Percentiles rank a stretch among this genome's conserved stretches.
Evolutionary conservation across 225 moss, liverwort and hornwort species (phyloP).

Genomic region (Anthoceros angustus): DNA sequence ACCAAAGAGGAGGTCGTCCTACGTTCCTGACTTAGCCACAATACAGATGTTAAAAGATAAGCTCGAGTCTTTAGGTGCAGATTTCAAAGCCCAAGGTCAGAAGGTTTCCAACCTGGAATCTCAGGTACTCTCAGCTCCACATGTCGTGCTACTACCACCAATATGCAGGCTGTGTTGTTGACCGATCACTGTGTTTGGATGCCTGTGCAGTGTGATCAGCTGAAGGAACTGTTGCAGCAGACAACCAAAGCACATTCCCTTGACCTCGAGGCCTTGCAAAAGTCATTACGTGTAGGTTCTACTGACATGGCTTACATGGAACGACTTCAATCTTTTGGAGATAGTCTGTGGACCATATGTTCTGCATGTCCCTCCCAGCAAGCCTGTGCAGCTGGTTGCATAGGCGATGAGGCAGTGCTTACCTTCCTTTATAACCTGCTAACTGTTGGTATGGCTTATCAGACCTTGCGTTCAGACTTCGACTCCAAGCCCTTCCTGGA

Average conservation of each 20-base stretch:
- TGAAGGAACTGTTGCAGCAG: conserved; percentile 46
- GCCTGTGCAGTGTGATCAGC: conserved; percentile 36
- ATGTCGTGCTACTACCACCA: no score
- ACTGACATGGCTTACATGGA: no score
- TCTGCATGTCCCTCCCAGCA: no score
- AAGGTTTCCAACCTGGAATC: not conserved
- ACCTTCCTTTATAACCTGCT: not conserved
- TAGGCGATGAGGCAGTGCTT: not conserved
- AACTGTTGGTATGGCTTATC: conserved; percentile 2
- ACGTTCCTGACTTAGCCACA: not conserved
- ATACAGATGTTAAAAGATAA: conserved; percentile 16
- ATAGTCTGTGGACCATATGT: no score
- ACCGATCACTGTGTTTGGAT: not conserved
- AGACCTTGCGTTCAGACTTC: conserved; percentile 60
- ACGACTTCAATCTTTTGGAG: not conserved
- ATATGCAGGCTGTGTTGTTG: not conserved
- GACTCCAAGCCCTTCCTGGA: conserved; percentile 37
- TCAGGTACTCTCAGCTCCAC: not conserved
- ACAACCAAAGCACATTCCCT: conserved; percentile 66
- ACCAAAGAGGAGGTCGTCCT: not conserved
- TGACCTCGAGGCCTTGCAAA: conserved; percentile 81
- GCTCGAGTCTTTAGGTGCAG: conserved; percentile 20
- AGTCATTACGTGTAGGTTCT: conserved; percentile 39
- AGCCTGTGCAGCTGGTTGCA: not conserved
- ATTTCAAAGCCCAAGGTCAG: conserved; percentile 15